Evolutionary conservation across 805 yeast species (phyloP), one percentile per base, ranked within the genome.

Genomic region (Saccharomycopsis babjevae): DNA sequence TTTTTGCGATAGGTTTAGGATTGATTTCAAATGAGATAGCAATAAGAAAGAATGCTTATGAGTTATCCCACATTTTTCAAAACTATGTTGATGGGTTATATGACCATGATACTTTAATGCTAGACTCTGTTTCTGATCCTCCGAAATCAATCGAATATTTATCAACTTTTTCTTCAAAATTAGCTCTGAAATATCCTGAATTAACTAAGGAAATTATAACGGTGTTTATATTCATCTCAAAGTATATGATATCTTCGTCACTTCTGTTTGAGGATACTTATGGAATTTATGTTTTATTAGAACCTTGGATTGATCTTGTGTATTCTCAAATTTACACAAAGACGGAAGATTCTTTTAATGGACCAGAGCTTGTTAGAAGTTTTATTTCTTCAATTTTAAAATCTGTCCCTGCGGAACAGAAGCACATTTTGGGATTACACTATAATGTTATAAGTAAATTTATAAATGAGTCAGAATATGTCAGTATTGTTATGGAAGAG

Each of bases 241-340:
- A 76, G 61, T 73, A 68, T 68, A 75, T 20, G 40, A 55, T 46
- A 6, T 22, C 52, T 46, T 46, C 52, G 16, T 46, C 52, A 46
- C 52, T 25, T 25, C 46, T 20, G 7, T 25, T 39, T 15, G 59
- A 25, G 5, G 30, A 50, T 36, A 20, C 50, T 2, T 25, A 28
- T 11, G 61, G 57, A 25, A 40, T 61, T 6, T 61, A 50, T 20
- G 68, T 79, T 58, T 84, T 83, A 67, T 73, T 84, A 11, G 75
- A 87, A 0, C 92, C 94, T 1, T 90, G 96, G 96, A 76, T 87
- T 16, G 79, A 79, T 28, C 86, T 89, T 66, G 75, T 89, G 28
- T 82, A 83, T 68, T 75, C 77, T 15, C 71, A 82, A 65, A 84
- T 88, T 7, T 85, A 77, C 67, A 67, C 79, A 50, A 46, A 46